Base-by-base conservation (phyloP, 306 rosid genomes). In the Morella rubra region DNA sequence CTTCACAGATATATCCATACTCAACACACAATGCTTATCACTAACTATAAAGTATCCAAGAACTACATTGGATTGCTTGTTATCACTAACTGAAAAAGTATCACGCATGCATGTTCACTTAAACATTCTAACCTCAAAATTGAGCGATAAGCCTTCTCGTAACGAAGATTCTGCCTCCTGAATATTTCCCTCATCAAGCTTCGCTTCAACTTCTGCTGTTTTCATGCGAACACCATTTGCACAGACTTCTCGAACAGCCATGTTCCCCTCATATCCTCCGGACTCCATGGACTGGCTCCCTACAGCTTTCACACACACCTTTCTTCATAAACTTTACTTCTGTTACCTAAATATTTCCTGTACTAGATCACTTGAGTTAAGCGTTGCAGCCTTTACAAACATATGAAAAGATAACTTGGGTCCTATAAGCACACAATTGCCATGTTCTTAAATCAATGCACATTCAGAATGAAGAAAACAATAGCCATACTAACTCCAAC, bases 151-250 rank as follows among this genome's bases (percentile, higher is more conserved):
- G 20, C 99, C 99, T 32, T 95, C 97, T 60, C 90, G 83, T 78
- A 95, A 77, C 12, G 99, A 85, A 6, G 90, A 72, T 81, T 95
- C 99, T 0, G 99, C 99, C 79, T 87, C 97, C 79, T 92, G 87
- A 82, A 92, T 90, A 69, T 95, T 90, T 73, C 99, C 99, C 84
- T 91, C 88, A 72, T 92, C 97, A 5, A 95, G 96, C 82, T 87
- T 92, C 13, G 92, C 97, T 76, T 91, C 96, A 67, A 92, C 87
- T 64, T 88, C 99, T 0, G 87, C 40, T 19, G 93, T 66, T 24
- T 77, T 74, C 79, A 92, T 81, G 82, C 77, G 65, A 75, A n/a
- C 68, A 68, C 99, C 99, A 88, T 92, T 92, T 45, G 92, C 92
- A 61, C 71, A 77, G 44, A 92, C 40, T 82, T 90, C 93, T 46